Evolutionary conservation across 2,329 filamentous ascomycete species (phyloP).

Genomic region (Arthrobotrys sphaeroides): DNA sequence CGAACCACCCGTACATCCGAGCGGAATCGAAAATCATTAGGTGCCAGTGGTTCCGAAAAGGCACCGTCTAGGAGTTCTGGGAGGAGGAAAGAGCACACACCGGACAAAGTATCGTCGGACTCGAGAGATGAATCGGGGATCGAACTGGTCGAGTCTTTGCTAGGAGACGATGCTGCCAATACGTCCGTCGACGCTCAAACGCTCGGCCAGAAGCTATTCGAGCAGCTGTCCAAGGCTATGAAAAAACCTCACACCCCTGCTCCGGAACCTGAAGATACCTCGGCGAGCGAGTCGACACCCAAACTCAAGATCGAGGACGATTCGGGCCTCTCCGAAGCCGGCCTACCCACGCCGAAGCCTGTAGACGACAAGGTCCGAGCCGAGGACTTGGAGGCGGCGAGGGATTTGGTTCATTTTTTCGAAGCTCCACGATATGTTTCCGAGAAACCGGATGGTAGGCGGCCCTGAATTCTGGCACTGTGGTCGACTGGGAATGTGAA

Average conservation of each 20-base stretch:
- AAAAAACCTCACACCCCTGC: slow-evolving; percentile 54
- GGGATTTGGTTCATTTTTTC: slow-evolving; percentile 52
- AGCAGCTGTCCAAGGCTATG: slow-evolving; percentile 47
- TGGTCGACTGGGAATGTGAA: not conserved
- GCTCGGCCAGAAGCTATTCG: slow-evolving; percentile 47
- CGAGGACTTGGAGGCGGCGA: slow-evolving; percentile 45
- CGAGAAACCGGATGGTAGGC: slow-evolving; percentile 49
- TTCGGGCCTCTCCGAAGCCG: slow-evolving; percentile 30
- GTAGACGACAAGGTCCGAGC: slow-evolving; percentile 44
- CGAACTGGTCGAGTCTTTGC: slow-evolving; percentile 40
- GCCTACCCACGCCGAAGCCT: slow-evolving; percentile 40
- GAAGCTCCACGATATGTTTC: slow-evolving; percentile 48
- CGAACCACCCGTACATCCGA: slow-evolving; percentile 53
- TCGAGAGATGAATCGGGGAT: slow-evolving; percentile 48
- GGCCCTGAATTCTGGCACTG: slow-evolving; percentile 6
- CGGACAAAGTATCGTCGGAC: slow-evolving; percentile 45
- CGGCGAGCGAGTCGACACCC: slow-evolving; percentile 35
- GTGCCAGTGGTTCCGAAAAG: slow-evolving; percentile 36
- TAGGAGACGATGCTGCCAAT: slow-evolving; percentile 29
- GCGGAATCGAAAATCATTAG: slow-evolving; percentile 48
- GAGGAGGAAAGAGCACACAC: slow-evolving; percentile 43
- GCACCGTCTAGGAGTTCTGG: slow-evolving; percentile 41
- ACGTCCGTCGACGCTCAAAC: slow-evolving; percentile 33
- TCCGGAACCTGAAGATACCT: slow-evolving; percentile 47
- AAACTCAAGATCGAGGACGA: slow-evolving; percentile 49